phyloP scores from a whole-genome alignment of 331 rosid genomes.

The Dryas integrifolia region DNA sequence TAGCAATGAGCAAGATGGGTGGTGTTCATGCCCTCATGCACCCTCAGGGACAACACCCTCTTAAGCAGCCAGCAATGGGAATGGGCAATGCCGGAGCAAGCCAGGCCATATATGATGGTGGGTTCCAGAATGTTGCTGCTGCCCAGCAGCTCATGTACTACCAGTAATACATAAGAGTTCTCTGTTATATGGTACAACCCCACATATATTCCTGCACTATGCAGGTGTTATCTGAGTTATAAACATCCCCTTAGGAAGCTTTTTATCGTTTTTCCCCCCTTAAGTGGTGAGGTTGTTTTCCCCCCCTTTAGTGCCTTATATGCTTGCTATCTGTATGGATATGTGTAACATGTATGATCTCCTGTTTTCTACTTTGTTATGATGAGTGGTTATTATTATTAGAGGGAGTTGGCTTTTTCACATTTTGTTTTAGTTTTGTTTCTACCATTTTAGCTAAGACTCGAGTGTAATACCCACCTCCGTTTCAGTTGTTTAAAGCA shows the following conservation, averaged over 20 bases:
- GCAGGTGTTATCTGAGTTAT: constrained; percentile 42
- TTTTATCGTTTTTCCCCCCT: not conserved
- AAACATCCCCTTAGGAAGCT: constrained; percentile 36
- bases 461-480: not conserved
- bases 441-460: not conserved
- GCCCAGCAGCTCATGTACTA: constrained; percentile 98
- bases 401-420: constrained; percentile 31
- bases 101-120: constrained; percentile 95
- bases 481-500: not conserved
- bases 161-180: constrained; percentile 47
- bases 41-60: constrained; percentile 75
- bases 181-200: constrained; percentile 28
- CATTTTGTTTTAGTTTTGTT: not conserved
- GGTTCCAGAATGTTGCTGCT: constrained; percentile 89
- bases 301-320: constrained; percentile 23
- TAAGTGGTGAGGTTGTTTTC: constrained; percentile 36
- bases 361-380: constrained; percentile 35
- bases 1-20: constrained; percentile 94
- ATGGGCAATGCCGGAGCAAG: constrained; percentile 75
- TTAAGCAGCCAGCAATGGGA: constrained; percentile 83
- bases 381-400: constrained; percentile 54
- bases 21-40: constrained; percentile 83
- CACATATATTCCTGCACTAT: constrained; percentile 31
- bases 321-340: constrained; percentile 47
- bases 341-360: constrained; percentile 63